phyloP scores from a whole-genome alignment of 108 stramenopile genomes.

The Pseudonitzschia delicatissima region DNA sequence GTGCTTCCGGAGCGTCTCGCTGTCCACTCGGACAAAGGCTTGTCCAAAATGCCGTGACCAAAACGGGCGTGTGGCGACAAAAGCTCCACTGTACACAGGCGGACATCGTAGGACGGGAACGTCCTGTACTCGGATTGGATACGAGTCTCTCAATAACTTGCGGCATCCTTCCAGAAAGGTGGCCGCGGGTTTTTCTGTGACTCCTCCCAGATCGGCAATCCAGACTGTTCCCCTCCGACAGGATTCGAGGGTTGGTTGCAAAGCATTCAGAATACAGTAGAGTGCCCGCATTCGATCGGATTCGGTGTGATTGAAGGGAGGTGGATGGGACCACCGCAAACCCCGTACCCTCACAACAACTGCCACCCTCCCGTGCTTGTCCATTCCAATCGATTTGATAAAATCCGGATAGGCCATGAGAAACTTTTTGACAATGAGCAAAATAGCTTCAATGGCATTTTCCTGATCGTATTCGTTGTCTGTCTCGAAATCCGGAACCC shows the following conservation, averaged over 20 bases:
- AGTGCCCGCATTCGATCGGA: conserved; percentile 10
- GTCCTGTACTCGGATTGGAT: conserved; percentile 22
- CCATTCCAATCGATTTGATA: conserved; percentile 11
- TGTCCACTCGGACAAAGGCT: conserved; percentile 13
- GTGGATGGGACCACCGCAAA: neutral
- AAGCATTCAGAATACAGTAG: conserved; percentile 10
- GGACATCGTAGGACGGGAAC: conserved; percentile 6
- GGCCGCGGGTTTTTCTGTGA: neutral
- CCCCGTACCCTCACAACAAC: conserved; percentile 14
- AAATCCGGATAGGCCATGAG: conserved; percentile 13
- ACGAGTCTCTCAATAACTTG: conserved; percentile 18
- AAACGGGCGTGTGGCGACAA: neutral
- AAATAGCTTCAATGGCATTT: neutral
- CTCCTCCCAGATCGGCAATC: conserved; percentile 17
- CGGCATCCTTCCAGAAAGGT: neutral
- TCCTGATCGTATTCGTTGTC: neutral
- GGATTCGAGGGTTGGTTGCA: conserved; percentile 19
- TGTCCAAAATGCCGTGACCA: conserved; percentile 8
- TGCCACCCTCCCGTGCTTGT: conserved; percentile 1
- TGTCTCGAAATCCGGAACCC: neutral
- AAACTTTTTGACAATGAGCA: neutral
- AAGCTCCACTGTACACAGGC: conserved; percentile 5
- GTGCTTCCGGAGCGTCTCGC: neutral
- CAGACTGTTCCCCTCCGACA: conserved; percentile 20
- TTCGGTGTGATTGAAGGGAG: conserved; percentile 4